A percentile compares a stretch with the other conserved stretches of the same genome.
Evolutionary conservation across 495 filamentous ascomycete species (phyloP).

Genomic region (Daldinia caldariorum): DNA sequence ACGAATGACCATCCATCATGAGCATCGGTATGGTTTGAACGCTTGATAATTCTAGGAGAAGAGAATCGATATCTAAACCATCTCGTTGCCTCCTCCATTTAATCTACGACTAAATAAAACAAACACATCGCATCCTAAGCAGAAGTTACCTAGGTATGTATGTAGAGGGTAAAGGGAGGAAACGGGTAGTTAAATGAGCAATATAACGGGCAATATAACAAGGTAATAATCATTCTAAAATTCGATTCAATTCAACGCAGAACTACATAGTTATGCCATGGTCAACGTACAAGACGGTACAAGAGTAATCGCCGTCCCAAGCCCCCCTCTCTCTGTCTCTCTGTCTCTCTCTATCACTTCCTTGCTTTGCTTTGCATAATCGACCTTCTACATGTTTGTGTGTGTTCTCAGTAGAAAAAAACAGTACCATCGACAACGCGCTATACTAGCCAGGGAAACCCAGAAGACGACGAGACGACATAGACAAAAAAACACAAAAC

Average conservation of each 20-base stretch:
- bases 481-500: too few relatives aligned
- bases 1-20: neutral
- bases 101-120: neutral
- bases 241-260: conserved; percentile 1
- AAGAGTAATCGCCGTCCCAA: too few relatives aligned
- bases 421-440: neutral
- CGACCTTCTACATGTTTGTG: neutral
- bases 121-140: too few relatives aligned
- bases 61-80: neutral
- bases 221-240: too few relatives aligned
- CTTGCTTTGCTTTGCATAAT: neutral
- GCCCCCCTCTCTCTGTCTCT: too few relatives aligned
- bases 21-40: neutral
- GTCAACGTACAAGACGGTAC: neutral
- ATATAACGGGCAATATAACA: too few relatives aligned
- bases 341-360: neutral
- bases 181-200: too few relatives aligned
- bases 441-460: neutral
- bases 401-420: too few relatives aligned
- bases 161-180: too few relatives aligned
- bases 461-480: neutral
- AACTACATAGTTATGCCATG: neutral
- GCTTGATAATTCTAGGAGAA: neutral
- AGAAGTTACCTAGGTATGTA: too few relatives aligned
- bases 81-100: neutral